Evolutionary conservation across 352 stramenopile species (phyloP).

Genomic region (Globisporangium takayamanum): DNA sequence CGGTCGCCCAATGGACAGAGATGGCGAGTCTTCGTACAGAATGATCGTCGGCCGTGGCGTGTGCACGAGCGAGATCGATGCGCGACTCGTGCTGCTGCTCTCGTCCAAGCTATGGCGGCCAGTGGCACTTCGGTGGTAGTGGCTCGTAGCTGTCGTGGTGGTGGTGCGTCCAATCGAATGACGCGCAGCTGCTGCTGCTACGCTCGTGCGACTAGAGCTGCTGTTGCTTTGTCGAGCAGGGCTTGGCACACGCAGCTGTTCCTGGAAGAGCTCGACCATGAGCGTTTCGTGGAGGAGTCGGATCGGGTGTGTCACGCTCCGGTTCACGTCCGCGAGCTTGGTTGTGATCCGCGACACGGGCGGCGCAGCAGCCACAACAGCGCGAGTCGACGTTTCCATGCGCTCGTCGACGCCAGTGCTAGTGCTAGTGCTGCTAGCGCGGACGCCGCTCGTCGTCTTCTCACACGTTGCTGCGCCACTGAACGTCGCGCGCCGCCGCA

Average conservation of each 20-base stretch:
- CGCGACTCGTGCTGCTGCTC: not conserved
- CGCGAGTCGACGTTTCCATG: not conserved
- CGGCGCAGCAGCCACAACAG: not conserved
- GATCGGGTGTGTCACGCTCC: conserved; percentile 14
- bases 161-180: no score
- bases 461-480: not conserved
- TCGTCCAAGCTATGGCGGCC: not conserved
- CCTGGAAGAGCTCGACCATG: conserved; percentile 36
- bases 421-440: not conserved
- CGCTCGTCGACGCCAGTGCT: not conserved
- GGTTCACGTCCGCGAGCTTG: conserved; percentile 9
- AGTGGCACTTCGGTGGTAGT: not conserved
- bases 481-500: not conserved
- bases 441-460: not conserved
- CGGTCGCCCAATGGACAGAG: not conserved
- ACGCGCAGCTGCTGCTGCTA: not conserved
- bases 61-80: conserved; percentile 7
- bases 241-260: conserved; percentile 25
- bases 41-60: conserved; percentile 10
- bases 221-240: conserved; percentile 7
- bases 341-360: not conserved
- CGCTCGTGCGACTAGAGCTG: not conserved
- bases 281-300: conserved; percentile 30
- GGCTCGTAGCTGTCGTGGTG: no score
- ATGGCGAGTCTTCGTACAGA: conserved; percentile 3